These are phyloP conservation scores for Apiospora marii DNA, from an alignment of 2,329 filamentous ascomycete species.

Conservation along the genomic window DNA sequence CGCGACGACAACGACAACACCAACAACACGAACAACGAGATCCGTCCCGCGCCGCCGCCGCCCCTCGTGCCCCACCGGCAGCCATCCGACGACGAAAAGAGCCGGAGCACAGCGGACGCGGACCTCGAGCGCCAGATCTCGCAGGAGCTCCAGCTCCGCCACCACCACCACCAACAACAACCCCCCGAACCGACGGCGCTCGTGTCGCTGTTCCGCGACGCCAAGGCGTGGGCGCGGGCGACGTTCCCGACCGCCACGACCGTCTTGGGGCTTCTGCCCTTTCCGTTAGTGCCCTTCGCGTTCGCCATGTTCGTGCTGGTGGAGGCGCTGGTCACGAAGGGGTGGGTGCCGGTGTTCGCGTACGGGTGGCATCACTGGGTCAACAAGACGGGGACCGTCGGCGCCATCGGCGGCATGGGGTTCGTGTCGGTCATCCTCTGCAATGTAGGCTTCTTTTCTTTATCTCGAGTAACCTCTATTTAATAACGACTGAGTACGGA, in stretches of 20 bases:
- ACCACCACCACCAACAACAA: background rate
- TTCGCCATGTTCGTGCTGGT: slow-evolving; percentile 80
- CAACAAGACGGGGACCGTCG: slow-evolving; percentile 71
- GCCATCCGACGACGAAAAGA: background rate
- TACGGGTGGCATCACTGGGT: slow-evolving; percentile 80
- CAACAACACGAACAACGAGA: background rate
- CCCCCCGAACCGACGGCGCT: slow-evolving; percentile 52
- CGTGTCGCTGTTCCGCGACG: slow-evolving; percentile 53
- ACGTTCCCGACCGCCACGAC: slow-evolving; percentile 75
- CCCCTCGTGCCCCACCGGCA: background rate
- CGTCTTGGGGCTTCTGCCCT: slow-evolving; percentile 71
- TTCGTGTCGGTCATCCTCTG: slow-evolving; percentile 75
- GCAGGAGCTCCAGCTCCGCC: slow-evolving; percentile 13
- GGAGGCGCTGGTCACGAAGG: slow-evolving; percentile 75
- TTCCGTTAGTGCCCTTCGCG: slow-evolving; percentile 74
- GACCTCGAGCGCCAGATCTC: slow-evolving; percentile 31
- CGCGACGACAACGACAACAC: background rate
- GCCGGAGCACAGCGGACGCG: background rate
- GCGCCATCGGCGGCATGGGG: slow-evolving; percentile 75
- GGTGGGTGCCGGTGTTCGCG: slow-evolving; percentile 77
- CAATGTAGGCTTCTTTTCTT: slow-evolving; percentile 66
- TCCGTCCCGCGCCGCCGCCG: background rate
- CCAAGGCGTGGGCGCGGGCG: slow-evolving; percentile 68
- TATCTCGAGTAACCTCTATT: no score
- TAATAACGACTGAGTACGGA: no score